Evolutionary conservation across 768 basidiomycete genomes (phyloP), one percentile per base, ranked within the genome.

Genomic region (Goffeauzyma gilvescens): DNA sequence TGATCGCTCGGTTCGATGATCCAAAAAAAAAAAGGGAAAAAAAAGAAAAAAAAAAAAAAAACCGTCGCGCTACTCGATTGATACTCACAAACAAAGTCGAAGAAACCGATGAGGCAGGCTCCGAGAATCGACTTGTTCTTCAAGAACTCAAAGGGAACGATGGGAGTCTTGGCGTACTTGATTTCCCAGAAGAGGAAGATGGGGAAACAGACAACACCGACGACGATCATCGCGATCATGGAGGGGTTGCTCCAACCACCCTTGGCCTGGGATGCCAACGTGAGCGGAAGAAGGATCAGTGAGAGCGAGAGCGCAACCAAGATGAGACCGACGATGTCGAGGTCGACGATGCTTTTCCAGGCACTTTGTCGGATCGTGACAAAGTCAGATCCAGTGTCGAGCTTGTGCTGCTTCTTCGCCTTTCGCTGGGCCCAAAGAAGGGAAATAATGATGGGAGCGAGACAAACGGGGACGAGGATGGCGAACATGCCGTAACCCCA

Each of bases 121-220:
- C 72, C 68, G 10, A 78, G 62, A 13, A 81, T 72, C 21, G 69
- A 74, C n/a, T 66, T 64, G 51, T 78, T 78, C 25, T 54, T 50
- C 44, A 74, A 60, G 64, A 80, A 78, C 15, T 74, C 69, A 14
- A 66, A 65, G 9, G 79, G 70, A 18, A 80, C 64, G 35, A 81
- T 71, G 1, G 80, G 80, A 39, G 66, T 65, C 18, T 64, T 65
- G 13, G 80, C 72, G 42, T 68, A 57, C 51, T 66, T 70, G 45
- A 68, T 57, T 46, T 69, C 68, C 50, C 58, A 68, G 17, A 54
- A 33, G 12, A 54, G 26, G 45, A 56, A 59, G n/a, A 51, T n/a
- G 41, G 38, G 35, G 32, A 38, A 35, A 30, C 37, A 20, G 4
- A 31, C 21, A 3, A 53, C 46, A 40, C 36, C 44, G 15, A 25